Base-by-base conservation (phyloP, 2,329 filamentous ascomycete species). In the Cytospora schulzeri region DNA sequence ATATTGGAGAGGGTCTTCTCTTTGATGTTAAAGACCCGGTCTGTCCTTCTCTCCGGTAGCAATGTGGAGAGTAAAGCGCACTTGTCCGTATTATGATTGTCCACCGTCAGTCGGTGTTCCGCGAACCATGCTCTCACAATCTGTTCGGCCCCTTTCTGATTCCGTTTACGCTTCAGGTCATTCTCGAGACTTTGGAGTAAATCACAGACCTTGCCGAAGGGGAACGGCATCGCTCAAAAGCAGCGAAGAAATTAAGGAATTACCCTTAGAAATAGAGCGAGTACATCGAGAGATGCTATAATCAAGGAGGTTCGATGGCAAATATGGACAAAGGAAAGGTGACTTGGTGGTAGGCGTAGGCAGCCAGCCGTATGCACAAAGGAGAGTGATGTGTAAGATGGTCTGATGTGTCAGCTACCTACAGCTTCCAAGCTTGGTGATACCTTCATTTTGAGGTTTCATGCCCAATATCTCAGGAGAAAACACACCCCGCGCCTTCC, bases 21-120 rank as follows among this genome's bases (percentile, higher is more conserved):
- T 71, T 91, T 86, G 1, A 96, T 80, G 45, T 82, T 84, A 73
- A 93, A 96, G 2, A 94, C 90, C 31, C 92, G 85, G 72, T 96
- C 92, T 3, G 87, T 88, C 60, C 92, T 83, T 68, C 84, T 88
- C 67, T 93, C 88, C 0, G 93, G 92, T 0, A 96, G 83, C 0
- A 97, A 76, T 3, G 89, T 88, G 1, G 91, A 93, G 0, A 96
- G 79, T 1, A 97, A 77, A 2, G 91, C 89, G 1, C 85, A 78
- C 1, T 82, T 79, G 70, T 88, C 79, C 1, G 85, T 85, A 31
- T 83, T 79, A 9, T 84, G 77, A 0, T 81, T 79, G 71, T 88
- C 78, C 19, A 96, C 81, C 1, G 76, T 75, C 19, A 76, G 74
- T 6, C 85, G 84, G 73, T 96, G 85, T 1, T 79, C 77, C 17